Evolutionary conservation across 306 rosid genomes (phyloP), one percentile per base, ranked within the genome.

Genomic region (Erythrophleum fordii): DNA sequence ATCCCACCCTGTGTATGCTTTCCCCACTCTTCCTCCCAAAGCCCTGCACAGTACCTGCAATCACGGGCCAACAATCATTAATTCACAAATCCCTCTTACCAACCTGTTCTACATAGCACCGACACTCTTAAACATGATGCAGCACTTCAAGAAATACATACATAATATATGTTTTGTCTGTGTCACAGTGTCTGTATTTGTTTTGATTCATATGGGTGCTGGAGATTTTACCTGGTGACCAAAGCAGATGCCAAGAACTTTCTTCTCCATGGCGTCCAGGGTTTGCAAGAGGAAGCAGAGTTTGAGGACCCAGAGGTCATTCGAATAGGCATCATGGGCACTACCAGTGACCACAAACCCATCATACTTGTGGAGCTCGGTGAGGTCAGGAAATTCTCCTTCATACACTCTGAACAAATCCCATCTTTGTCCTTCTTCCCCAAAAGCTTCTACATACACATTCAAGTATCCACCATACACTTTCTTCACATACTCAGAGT

Each of bases 221-320:
- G 42, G 42, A 7, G 42, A 39, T 7, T 39, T 39, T 85, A 88
- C 97, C 92, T 90, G 97, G 72, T 90, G 93, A 8, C 97, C 95
- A 39, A 92, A 90, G 86, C 95, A 92, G 72, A 92, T 87, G 45
- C 95, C 93, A 12, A 92, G 92, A 69, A 92, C 22, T 81, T 89
- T 91, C 82, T 91, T 92, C 72, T 73, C 81, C 91, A 89, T 91
- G 73, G 90, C 82, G 76, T 89, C 86, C 14, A 92, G 68, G 77
- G 80, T 88, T 72, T 80, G 88, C 69, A 92, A 51, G 77, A 92
- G 84, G 68, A 78, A 80, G 72, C 93, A 90, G 0, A 92, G 97
- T 72, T 85, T 72, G 80, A 83, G 74, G 67, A 92, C 75, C 95
- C 95, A 92, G 7, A 42, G 58, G 53, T 90, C 95, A 81, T 89